Base-by-base conservation (phyloP, 1,284 basidiomycete genomes). In the Heterobasidion occidentale region DNA sequence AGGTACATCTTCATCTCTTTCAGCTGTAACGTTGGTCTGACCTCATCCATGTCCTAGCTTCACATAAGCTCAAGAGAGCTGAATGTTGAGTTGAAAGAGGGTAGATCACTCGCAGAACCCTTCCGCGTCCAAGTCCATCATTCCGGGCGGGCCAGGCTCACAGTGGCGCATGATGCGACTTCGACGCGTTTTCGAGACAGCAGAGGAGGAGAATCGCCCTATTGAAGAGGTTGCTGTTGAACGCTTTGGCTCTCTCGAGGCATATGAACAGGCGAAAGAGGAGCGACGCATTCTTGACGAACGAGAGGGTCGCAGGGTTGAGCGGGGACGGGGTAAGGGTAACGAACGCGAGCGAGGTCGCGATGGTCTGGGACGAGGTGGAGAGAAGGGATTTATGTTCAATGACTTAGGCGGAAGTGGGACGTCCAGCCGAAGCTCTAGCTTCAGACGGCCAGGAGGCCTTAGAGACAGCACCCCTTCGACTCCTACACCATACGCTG, bases 91-190 rank as follows among this genome's bases (percentile, higher is more conserved):
- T 72, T 95, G 45, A 77, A 77, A 55, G 77, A 86, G 62, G 86
- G 81, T 44, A 83, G 79, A 62, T 65, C 66, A 7, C 66, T 84
- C 1, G 78, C 85, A 62, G 74, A 83, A 27, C 80, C 70, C 77
- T 7, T 69, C 77, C 9, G 19, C 62, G 8, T 69, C 78, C 1
- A 84, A 84, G 71, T 65, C 79, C 46, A 64, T 75, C 51, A 83
- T 78, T 1, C 90, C 92, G 0, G 94, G 95, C 2, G 93, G 92
- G 0, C 90, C 94, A 2, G 96, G 96, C 9, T 92, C 92, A 15
- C 86, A 88, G 66, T 99, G 96, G 96, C 85, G 96, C 20, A 98
- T 98, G 95, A 94, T 93, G 87, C 94, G 95, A 68, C 81, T 99
- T 1, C 84, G 88, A 42, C 79, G 92, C 12, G 87, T 94, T 1